phyloP scores from a whole-genome alignment of 2,329 filamentous ascomycete species.

The Diplodia scrobiculata region DNA sequence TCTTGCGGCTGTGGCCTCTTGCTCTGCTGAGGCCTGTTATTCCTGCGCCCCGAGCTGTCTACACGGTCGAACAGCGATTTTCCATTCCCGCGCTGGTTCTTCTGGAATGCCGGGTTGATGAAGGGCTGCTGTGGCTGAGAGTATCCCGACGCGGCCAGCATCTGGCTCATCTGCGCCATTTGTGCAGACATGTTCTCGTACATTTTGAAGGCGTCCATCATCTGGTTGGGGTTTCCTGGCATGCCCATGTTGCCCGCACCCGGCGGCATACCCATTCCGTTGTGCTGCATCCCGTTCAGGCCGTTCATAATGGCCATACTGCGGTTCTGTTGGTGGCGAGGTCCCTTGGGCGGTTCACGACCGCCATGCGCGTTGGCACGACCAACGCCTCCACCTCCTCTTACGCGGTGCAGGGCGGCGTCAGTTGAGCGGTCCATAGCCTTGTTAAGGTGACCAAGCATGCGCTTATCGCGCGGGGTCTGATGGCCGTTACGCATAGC shows the following conservation, averaged over 20 bases:
- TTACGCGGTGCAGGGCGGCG: slow-evolving; percentile 76
- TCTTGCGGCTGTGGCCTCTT: slow-evolving; percentile 47
- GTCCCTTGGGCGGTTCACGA: slow-evolving; percentile 71
- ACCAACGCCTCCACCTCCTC: slow-evolving; percentile 69
- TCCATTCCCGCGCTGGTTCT: slow-evolving; percentile 34
- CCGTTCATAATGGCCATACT: slow-evolving; percentile 39
- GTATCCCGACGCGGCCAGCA: slow-evolving; percentile 81
- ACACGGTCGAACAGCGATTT: slow-evolving; percentile 76
- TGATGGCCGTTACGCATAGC: slow-evolving; percentile 79
- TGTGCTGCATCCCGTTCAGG: slow-evolving; percentile 52
- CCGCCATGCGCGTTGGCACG: slow-evolving; percentile 75
- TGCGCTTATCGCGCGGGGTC: slow-evolving; percentile 68
- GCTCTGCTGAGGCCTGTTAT: slow-evolving; percentile 54
- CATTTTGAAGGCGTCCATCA: slow-evolving; percentile 28
- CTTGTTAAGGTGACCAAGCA: slow-evolving; percentile 82
- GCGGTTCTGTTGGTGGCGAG: slow-evolving; percentile 53
- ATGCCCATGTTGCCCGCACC: slow-evolving; percentile 19
- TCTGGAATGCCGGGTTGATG: slow-evolving; percentile 56
- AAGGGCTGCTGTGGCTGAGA: slow-evolving; percentile 58
- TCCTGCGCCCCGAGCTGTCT: slow-evolving; percentile 42
- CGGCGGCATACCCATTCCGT: slow-evolving; percentile 44
- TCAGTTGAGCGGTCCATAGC: slow-evolving; percentile 78
- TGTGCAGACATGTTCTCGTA: slow-evolving; percentile 43
- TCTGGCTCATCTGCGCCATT: slow-evolving; percentile 70
- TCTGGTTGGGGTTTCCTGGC: slow-evolving; percentile 21